Conservation (phyloP, 257 asterid species). For the Verbena officinalis region DNA sequence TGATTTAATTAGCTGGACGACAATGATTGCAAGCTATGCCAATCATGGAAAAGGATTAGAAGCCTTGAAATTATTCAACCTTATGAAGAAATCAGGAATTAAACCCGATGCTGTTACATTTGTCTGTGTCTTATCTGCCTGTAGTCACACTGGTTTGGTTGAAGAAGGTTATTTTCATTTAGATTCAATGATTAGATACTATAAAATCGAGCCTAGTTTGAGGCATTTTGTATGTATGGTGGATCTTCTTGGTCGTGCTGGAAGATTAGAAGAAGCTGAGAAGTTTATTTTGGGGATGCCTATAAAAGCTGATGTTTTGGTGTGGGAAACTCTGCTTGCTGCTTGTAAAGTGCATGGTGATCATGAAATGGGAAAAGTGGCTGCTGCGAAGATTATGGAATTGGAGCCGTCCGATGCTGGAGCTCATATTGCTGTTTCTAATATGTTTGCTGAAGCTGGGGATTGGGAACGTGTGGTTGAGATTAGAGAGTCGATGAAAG, state of each 20-base stretch:
- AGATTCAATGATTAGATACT: slow-evolving; percentile 68
- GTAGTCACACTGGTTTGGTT: slow-evolving; percentile 80
- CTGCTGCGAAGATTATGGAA: slow-evolving; percentile 62
- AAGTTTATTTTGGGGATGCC: slow-evolving; percentile 66
- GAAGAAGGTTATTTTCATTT: slow-evolving; percentile 71
- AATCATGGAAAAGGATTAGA: slow-evolving; percentile 68
- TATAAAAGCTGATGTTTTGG: slow-evolving; percentile 45
- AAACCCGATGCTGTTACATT: slow-evolving; percentile 69
- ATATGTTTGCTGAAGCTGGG: slow-evolving; percentile 74
- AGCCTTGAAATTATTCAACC: slow-evolving; percentile 62
- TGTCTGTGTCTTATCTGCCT: slow-evolving; percentile 65
- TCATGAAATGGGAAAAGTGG: slow-evolving; percentile 57
- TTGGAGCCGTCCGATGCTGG: slow-evolving; percentile 62
- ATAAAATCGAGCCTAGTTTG: slow-evolving; percentile 56
- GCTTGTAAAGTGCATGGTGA: slow-evolving; percentile 70
- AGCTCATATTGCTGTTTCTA: slow-evolving; percentile 57
- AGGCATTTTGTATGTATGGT: slow-evolving; percentile 82
- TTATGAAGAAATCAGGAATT: slow-evolving; percentile 57
- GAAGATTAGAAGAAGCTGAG: slow-evolving; percentile 73
- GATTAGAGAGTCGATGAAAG: slow-evolving; percentile 54
- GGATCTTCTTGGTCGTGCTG: slow-evolving; percentile 83
- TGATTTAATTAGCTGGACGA: slow-evolving; percentile 66
- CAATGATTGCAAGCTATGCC: slow-evolving; percentile 76
- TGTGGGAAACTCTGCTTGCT: slow-evolving; percentile 83
- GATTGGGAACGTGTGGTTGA: slow-evolving; percentile 68